phyloP scores from a whole-genome alignment of 208 protist genomes.

The Trypanosoma caninum region DNA sequence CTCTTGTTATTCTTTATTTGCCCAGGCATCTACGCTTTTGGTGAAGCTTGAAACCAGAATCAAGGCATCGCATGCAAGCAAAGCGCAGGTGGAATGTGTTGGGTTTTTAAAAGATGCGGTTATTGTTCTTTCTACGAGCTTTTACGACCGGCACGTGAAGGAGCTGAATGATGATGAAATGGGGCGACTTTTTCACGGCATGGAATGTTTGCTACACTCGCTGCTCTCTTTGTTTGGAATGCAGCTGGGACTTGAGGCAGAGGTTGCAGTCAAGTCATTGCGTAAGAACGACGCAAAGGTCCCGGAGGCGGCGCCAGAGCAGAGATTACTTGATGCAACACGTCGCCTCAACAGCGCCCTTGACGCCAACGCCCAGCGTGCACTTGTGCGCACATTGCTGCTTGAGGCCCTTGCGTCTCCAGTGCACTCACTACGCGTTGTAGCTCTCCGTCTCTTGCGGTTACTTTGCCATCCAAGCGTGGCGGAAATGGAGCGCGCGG shows the following conservation, averaged over 20 bases:
- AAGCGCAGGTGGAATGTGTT: constrained; percentile 28
- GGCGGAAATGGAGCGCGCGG: constrained; percentile 13
- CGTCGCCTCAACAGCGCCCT: constrained; percentile 36
- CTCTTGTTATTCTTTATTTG: constrained; percentile 53
- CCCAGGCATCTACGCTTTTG: constrained; percentile 53
- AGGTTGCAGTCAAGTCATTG: neutral
- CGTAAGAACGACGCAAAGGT: neutral
- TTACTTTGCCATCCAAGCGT: constrained; percentile 47
- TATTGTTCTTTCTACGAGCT: constrained; percentile 42
- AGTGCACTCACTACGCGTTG: constrained; percentile 58
- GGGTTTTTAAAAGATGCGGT: constrained; percentile 49
- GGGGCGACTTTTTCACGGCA: constrained; percentile 52
- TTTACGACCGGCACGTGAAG: constrained; percentile 19
- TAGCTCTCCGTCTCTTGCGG: constrained; percentile 60
- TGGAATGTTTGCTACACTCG: constrained; percentile 56
- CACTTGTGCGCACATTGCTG: constrained; percentile 55
- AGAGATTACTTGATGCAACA: constrained; percentile 19
- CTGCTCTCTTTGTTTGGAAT: constrained; percentile 47
- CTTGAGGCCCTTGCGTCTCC: constrained; percentile 68
- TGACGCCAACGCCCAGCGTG: constrained; percentile 31
- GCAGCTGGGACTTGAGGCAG: constrained; percentile 11
- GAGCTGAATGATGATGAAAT: constrained; percentile 28
- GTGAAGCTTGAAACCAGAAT: constrained; percentile 31
- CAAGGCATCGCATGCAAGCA: constrained; percentile 1
- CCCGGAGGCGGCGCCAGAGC: neutral